Evolutionary conservation across 2,329 filamentous ascomycete genomes (phyloP).

Genomic region (Neopestalotiopsis rosae): DNA sequence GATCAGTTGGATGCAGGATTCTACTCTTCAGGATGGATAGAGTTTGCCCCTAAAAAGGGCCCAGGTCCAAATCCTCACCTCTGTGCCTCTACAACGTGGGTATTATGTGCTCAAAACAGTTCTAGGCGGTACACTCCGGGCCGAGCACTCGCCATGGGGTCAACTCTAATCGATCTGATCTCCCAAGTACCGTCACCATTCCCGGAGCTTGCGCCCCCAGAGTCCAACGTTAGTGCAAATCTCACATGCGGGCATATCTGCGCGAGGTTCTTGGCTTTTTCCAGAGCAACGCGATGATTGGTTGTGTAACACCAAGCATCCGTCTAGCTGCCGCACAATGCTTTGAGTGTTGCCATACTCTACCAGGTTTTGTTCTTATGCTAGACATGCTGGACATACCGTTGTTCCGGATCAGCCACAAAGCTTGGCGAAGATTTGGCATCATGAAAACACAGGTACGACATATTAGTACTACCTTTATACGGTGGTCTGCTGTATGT

Average conservation of each 20-base stretch:
- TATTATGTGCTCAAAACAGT: not conserved
- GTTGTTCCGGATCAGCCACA: not conserved
- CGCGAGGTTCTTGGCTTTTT: not conserved
- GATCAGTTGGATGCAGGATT: not conserved
- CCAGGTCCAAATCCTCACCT: not conserved
- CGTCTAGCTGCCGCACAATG: not conserved
- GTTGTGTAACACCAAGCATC: not conserved
- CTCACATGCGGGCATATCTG: not conserved
- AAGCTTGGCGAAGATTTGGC: not conserved
- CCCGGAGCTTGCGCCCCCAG: not conserved
- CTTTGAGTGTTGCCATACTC: not conserved
- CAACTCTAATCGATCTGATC: not conserved
- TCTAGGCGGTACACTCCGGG: not conserved
- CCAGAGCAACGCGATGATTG: not conserved
- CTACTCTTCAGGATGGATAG: not conserved
- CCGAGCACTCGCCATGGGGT: not conserved
- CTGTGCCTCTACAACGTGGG: not conserved
- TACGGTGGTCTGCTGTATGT: not conserved
- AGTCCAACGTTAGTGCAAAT: not conserved
- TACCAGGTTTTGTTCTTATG: not conserved
- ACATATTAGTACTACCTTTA: not conserved
- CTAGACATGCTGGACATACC: not conserved
- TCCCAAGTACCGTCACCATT: not conserved
- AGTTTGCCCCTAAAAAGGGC: not conserved
- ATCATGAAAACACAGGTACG: not conserved